These are phyloP conservation scores for Isatis tinctoria DNA, from an alignment of 345 rosid species.

Conservation along the genomic window DNA sequence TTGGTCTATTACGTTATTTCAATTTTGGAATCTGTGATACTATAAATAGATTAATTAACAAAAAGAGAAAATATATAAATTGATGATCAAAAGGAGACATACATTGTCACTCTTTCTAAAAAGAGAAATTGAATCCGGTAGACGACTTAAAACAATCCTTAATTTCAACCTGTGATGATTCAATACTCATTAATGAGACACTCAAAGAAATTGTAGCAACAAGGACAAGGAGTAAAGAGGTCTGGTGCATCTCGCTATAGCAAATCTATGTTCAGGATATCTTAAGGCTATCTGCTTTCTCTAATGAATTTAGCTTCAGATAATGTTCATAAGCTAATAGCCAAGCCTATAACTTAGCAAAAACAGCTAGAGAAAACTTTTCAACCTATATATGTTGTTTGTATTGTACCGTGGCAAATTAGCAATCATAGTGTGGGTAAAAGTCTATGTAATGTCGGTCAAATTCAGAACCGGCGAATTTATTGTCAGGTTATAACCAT, in stretches of 20 bases:
- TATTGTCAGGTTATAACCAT: not conserved
- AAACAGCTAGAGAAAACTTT: not conserved
- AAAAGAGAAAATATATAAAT: not conserved
- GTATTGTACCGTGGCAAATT: not conserved
- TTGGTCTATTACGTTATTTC: not conserved
- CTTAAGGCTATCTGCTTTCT: not conserved
- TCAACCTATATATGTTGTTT: not conserved
- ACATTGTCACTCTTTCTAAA: not conserved
- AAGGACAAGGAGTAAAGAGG: not conserved
- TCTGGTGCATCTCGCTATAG: not conserved
- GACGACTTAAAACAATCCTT: not conserved
- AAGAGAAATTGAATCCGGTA: not conserved
- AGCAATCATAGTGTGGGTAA: not conserved
- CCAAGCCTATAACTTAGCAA: too few species aligned
- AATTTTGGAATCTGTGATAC: not conserved
- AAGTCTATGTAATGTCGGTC: not conserved
- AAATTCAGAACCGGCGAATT: not conserved
- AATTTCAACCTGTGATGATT: not conserved
- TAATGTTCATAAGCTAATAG: too few species aligned
- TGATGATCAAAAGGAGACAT: not conserved
- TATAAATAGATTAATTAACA: not conserved
- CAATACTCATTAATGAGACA: not conserved
- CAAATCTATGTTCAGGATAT: not conserved
- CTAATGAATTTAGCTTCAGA: not conserved
- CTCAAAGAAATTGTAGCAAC: not conserved